Base-by-base conservation (phyloP, 2,329 filamentous ascomycete species). In the Colletotrichum sp. region DNA sequence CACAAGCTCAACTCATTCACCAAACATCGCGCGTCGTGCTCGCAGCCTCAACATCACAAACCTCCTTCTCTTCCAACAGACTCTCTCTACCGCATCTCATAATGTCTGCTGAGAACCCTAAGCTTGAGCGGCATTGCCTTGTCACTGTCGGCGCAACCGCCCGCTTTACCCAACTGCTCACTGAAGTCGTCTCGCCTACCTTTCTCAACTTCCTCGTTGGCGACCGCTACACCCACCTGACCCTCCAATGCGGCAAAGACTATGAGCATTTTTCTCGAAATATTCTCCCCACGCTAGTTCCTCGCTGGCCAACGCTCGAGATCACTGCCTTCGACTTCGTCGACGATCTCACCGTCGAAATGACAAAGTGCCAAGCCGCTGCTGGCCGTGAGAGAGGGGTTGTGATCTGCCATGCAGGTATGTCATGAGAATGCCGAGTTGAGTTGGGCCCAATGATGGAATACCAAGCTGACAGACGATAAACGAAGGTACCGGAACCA, bases 71-170 rank as follows among this genome's bases (percentile, higher is more conserved):
- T 26, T 9, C 55, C 30, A 62, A 21, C 26, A 24, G 59, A 32
- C 44, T 15, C 26, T 15, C n/a, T 6, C 36, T 6, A 30, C 16
- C 16, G 3, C 12, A 66, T 12, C 26, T 49, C 18, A 34, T 52
- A 15, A 75, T 71, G 64, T 16, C 62, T 32, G 8, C 39, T 5
- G 39, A 75, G 9, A 2, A 36, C 21, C n/a, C 28, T 8, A 12
- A 24, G 8, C 66, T 79, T 21, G 74, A 82, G 30, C 82, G 84
- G 39, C 82, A 87, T 69, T 97, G 95, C 83, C 95, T 99, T 79
- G 93, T 98, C 71, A 99, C 97, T 0, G 94, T 98, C 34, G 97
- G 97, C 72, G 96, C 97, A 8, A 99, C 96, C 0, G 96, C 96
- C 18, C 91, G 94, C 24, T 99, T 99, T 85, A 88, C 90, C 69